Evolutionary conservation across 352 stramenopile species (phyloP), one percentile per base, ranked within the genome.

Genomic region (Globisporangium canariense): DNA sequence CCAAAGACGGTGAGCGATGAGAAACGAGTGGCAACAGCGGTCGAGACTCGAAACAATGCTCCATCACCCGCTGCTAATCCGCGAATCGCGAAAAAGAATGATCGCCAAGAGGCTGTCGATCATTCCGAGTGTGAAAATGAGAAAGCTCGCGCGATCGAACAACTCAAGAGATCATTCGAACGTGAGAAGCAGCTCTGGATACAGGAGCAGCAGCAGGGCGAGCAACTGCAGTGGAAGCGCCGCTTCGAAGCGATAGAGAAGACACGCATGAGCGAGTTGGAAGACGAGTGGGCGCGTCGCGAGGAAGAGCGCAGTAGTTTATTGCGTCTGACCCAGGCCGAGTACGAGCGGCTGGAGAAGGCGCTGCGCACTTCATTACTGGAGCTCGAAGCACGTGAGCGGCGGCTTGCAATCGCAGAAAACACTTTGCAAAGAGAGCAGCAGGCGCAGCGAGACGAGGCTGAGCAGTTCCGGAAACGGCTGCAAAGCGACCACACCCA

Each of bases 331-430:
- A 72, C 85, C 0, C 86, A 91, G 57, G 52, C 61, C 3, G 86
- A 94, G 63, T 94, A 94, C 59, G 75, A 90, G 52, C 72, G 72
- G 2, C 71, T 94, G 4, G 83, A 94, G 54, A 75, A 81, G 58
- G 73, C 80, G 7, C 65, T 94, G 28, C 75, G 81, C 1, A 69
- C 69, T 8, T 86, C 85, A 0, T 63, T 94, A 18, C 51, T 65
- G 4, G 81, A 90, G 40, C 61, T 93, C 0, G 81, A 93, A 51
- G 66, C 63, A n/a, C 67, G 81, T 43, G 81, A 94, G 41, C 78
- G 85, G 10, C 76, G 78, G n/a, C 66, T 92, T 1, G 60, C 73
- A 2, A 36, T 86, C 3, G 71, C 83, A 25, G 83, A 93, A 60
- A 60, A 73, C 11, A 66, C 78, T 18, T 45, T 86, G 34, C 73